Evolutionary conservation across 139 green algal species (phyloP).

Genomic region (Chlamydomonas sp.): DNA sequence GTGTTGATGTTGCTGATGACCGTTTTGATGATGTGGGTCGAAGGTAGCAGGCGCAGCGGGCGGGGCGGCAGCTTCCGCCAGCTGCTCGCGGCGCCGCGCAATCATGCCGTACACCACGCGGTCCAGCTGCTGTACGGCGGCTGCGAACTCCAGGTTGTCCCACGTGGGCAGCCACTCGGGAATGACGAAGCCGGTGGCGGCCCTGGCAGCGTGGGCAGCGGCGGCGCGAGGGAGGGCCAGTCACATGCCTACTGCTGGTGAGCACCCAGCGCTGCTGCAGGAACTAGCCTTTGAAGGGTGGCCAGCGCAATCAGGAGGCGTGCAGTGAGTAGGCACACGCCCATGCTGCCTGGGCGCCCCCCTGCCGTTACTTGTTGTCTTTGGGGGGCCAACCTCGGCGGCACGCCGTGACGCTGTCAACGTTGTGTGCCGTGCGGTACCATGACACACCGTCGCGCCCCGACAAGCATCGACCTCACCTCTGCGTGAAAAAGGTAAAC

Average conservation of each 20-base stretch:
- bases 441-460: neutral
- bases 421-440: neutral
- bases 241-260: no score
- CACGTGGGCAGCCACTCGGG: constrained; percentile 89
- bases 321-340: no score
- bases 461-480: constrained; percentile 1
- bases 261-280: no score
- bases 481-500: constrained; percentile 79
- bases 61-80: neutral
- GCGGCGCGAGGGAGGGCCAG: neutral
- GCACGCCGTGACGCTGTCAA: no score
- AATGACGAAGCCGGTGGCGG: constrained; percentile 63
- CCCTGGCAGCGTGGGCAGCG: constrained; percentile 2
- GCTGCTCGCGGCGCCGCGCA: constrained; percentile 26
- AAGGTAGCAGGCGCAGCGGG: neutral
- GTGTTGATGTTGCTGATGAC: neutral
- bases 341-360: no score
- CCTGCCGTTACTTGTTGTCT: no score
- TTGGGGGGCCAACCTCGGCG: no score
- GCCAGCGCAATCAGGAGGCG: no score
- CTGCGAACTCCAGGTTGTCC: constrained; percentile 81
- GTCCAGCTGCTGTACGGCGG: constrained; percentile 83
- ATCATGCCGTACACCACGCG: constrained; percentile 86
- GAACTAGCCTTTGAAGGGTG: no score
- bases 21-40: neutral